Evolutionary conservation across 352 stramenopile species (phyloP).

Genomic region (Globisporangium perplexum): DNA sequence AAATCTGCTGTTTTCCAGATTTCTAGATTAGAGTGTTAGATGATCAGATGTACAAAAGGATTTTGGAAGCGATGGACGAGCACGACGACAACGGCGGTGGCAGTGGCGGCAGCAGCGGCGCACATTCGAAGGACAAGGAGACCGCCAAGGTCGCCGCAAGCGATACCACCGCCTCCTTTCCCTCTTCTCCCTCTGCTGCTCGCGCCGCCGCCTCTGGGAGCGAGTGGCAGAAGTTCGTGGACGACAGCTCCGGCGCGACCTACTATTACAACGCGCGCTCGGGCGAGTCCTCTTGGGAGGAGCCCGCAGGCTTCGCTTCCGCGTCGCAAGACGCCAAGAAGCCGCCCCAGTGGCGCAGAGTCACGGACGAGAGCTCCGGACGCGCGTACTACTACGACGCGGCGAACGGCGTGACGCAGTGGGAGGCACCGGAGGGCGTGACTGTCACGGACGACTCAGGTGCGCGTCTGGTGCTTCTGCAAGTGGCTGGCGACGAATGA

Average conservation of each 20-base stretch:
- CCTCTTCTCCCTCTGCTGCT: too few species aligned
- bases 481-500: too few species aligned
- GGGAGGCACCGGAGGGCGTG: constrained; percentile 59
- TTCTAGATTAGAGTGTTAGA: too few species aligned
- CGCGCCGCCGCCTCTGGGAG: too few species aligned
- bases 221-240: constrained; percentile 68
- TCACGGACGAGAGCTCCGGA: constrained; percentile 51
- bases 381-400: constrained; percentile 75
- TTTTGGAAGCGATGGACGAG: too few species aligned
- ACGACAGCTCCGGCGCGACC: constrained; percentile 43
- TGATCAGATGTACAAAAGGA: too few species aligned
- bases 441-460: constrained; percentile 15
- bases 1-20: too few species aligned
- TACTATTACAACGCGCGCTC: constrained; percentile 80
- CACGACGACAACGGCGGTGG: too few species aligned
- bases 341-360: constrained; percentile 49
- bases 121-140: too few species aligned
- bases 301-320: constrained; percentile 29
- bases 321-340: constrained; percentile 10
- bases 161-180: neutral
- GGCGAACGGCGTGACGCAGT: constrained; percentile 61
- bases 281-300: constrained; percentile 69
- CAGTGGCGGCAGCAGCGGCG: too few species aligned
- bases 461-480: constrained; percentile 2
- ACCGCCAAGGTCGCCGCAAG: too few species aligned